phyloP scores from a whole-genome alignment of 2,329 filamentous ascomycete species.

The Trichoderma atrobrunneum region DNA sequence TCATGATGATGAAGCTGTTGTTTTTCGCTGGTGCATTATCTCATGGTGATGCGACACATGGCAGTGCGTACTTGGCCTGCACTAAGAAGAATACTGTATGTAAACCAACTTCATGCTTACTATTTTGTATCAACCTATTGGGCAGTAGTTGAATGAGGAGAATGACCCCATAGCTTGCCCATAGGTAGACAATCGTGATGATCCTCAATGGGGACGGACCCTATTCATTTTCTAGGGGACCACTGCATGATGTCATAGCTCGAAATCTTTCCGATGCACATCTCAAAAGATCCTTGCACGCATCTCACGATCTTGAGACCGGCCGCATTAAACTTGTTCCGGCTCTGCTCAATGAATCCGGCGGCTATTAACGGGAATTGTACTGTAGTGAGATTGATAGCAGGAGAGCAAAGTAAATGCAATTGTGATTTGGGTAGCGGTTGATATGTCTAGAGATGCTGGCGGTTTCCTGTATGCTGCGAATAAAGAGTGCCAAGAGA shows the following conservation, averaged over 20 bases:
- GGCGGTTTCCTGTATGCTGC: background rate
- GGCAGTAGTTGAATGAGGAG: background rate
- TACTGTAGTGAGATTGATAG: background rate
- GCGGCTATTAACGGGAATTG: background rate
- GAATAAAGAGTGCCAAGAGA: background rate
- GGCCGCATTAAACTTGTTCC: slow-evolving; percentile 16
- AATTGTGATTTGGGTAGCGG: background rate
- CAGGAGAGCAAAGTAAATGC: background rate
- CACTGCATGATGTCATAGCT: background rate
- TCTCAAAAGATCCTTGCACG: background rate
- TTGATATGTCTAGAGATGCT: background rate
- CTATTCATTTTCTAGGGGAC: background rate
- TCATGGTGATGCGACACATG: background rate
- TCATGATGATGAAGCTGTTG: background rate
- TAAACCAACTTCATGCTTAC: no score
- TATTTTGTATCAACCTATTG: no score
- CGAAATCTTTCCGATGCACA: background rate
- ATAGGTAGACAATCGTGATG: background rate
- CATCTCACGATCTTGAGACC: background rate
- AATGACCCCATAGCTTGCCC: background rate
- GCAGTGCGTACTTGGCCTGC: no score
- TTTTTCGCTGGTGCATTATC: background rate
- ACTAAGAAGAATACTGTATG: no score
- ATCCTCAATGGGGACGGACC: background rate
- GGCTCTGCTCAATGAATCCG: background rate